Evolutionary conservation across 2,329 filamentous ascomycete genomes (phyloP).

Genomic region (Davidsoniella eucalypti): DNA sequence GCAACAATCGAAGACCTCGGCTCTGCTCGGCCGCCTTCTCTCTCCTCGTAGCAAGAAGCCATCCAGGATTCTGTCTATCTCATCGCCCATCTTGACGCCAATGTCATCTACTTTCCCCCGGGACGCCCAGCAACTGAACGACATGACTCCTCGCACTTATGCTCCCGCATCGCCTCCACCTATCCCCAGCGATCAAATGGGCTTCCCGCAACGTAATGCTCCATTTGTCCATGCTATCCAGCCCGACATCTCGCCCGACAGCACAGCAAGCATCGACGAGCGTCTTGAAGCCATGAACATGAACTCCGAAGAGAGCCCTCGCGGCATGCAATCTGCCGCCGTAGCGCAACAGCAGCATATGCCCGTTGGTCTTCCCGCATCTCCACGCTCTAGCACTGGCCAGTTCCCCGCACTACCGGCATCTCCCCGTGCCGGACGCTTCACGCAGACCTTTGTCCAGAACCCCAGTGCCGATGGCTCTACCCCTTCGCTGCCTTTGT

Average conservation of each 20-base stretch:
- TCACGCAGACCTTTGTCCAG: not conserved
- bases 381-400: slow-evolving; percentile 20
- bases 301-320: not conserved
- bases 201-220: slow-evolving; percentile 13
- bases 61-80: slow-evolving; percentile 38
- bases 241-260: slow-evolving; percentile 30
- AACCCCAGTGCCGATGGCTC: not conserved
- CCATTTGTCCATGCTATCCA: slow-evolving; percentile 18
- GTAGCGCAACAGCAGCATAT: slow-evolving; percentile 26
- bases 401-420: slow-evolving; percentile 19
- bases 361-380: slow-evolving; percentile 29
- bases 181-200: slow-evolving; percentile 21
- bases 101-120: slow-evolving; percentile 42
- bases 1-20: slow-evolving; percentile 37
- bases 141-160: slow-evolving; percentile 42
- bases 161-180: slow-evolving; percentile 38
- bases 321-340: not conserved
- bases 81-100: slow-evolving; percentile 49
- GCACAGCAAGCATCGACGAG: slow-evolving; percentile 30
- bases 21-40: slow-evolving; percentile 40
- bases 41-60: slow-evolving; percentile 36
- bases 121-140: slow-evolving; percentile 39
- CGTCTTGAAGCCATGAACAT: slow-evolving; percentile 19
- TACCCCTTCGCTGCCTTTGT: slow-evolving; percentile 25
- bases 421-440: slow-evolving; percentile 9